Evolutionary conservation across 352 stramenopile genomes (phyloP).

Genomic region (Globisporangium paroecandrum): DNA sequence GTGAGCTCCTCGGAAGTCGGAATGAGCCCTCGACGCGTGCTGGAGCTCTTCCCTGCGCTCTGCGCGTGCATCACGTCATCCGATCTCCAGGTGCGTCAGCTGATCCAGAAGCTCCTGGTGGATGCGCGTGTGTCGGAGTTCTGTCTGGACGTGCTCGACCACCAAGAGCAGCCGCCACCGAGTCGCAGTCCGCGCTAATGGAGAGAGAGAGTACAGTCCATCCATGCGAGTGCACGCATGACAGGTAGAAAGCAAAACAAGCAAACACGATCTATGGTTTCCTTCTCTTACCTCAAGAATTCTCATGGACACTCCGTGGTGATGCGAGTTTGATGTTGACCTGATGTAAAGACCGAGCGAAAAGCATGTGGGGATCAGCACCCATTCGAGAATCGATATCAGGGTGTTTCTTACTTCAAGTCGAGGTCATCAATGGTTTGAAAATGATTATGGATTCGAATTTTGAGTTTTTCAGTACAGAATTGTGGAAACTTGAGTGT

Average conservation of each 20-base stretch:
- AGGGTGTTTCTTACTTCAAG: neutral
- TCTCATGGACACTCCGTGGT: too few species aligned
- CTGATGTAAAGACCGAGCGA: neutral
- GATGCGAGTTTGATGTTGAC: neutral
- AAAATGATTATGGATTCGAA: neutral
- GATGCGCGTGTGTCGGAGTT: conserved; percentile 47
- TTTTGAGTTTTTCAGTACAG: neutral
- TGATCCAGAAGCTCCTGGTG: conserved; percentile 70
- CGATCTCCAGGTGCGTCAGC: conserved; percentile 54
- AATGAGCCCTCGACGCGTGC: conserved; percentile 47
- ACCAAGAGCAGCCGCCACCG: neutral
- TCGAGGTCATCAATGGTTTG: neutral
- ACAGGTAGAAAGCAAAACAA: neutral
- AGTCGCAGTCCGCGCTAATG: neutral
- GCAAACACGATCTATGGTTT: neutral
- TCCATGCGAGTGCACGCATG: neutral
- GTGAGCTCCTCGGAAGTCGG: conserved; percentile 49
- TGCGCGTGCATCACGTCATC: conserved; percentile 74
- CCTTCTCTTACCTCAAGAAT: neutral
- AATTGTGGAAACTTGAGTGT: neutral
- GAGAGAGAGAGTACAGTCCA: neutral
- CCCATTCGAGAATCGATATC: neutral
- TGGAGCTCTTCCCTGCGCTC: conserved; percentile 76
- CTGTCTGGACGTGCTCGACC: conserved; percentile 44
- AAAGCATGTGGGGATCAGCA: neutral